Conservation (phyloP, 306 rosid species). For the Biancaea sappan region DNA sequence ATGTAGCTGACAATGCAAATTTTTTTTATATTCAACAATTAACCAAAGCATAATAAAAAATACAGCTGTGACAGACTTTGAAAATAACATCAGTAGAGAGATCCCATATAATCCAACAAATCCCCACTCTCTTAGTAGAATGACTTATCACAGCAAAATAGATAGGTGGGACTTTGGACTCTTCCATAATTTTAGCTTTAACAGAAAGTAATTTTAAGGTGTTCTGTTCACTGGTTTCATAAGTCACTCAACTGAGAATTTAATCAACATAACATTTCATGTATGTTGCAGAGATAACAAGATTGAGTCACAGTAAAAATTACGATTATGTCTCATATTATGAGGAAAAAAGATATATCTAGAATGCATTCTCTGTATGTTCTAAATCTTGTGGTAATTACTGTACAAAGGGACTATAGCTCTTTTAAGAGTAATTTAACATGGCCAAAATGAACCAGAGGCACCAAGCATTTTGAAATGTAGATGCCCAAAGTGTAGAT, state of each 20-base stretch:
- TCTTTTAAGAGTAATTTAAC: background rate
- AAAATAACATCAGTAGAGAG: background rate
- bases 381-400: slow-evolving; percentile 5
- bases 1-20: too few relatives aligned
- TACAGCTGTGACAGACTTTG: background rate
- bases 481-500: background rate
- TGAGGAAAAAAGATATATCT: background rate
- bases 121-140: slow-evolving; percentile 7
- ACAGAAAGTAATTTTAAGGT: background rate
- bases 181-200: background rate
- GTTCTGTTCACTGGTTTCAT: background rate
- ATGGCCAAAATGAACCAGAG: slow-evolving; percentile 5
- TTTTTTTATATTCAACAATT: slow-evolving; percentile 4
- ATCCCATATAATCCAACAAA: background rate
- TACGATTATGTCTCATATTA: background rate
- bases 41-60: background rate
- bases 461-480: background rate
- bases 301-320: slow-evolving; percentile 1
- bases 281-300: background rate
- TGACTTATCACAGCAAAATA: slow-evolving; percentile 22
- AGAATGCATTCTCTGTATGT: background rate
- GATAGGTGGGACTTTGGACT: background rate
- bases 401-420: background rate
- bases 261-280: slow-evolving; percentile 11
- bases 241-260: slow-evolving; percentile 16